Percentiles rank a stretch among this genome's conserved stretches.
These are phyloP conservation scores for Meyerozyma athensensis DNA, from an alignment of 1,139 yeast species.

Conservation along the genomic window DNA sequence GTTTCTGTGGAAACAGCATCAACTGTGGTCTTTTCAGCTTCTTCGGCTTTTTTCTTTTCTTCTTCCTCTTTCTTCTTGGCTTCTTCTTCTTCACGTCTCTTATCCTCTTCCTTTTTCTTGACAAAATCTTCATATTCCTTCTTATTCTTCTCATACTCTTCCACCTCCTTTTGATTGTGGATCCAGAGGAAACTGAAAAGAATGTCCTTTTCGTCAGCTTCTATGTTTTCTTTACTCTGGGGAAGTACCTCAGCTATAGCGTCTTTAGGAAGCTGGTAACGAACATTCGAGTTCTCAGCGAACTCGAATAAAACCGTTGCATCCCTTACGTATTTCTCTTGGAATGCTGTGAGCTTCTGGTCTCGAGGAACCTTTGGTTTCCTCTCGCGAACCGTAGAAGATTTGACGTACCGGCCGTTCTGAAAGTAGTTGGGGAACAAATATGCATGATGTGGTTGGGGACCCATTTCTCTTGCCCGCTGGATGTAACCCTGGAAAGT, in stretches of 20 bases:
- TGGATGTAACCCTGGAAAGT: slow-evolving; percentile 77
- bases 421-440: slow-evolving; percentile 14
- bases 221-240: slow-evolving; percentile 20
- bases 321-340: slow-evolving; percentile 60
- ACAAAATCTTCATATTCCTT: slow-evolving; percentile 21
- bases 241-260: slow-evolving; percentile 63
- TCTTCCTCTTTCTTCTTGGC: slow-evolving; percentile 20
- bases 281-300: slow-evolving; percentile 69
- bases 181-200: slow-evolving; percentile 63
- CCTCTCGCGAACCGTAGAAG: slow-evolving; percentile 6
- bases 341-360: slow-evolving; percentile 66
- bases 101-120: slow-evolving; percentile 17
- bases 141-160: slow-evolving; percentile 39
- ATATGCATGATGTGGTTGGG: slow-evolving; percentile 41
- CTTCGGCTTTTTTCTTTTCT: slow-evolving; percentile 18
- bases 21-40: slow-evolving; percentile 18
- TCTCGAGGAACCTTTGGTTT: slow-evolving; percentile 31
- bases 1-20: no score
- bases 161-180: slow-evolving; percentile 49
- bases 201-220: slow-evolving; percentile 40
- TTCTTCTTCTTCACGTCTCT: slow-evolving; percentile 18
- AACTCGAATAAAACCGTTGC: slow-evolving; percentile 84
- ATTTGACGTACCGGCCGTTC: slow-evolving; percentile 5
- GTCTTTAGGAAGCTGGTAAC: slow-evolving; percentile 72
- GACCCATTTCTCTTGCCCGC: slow-evolving; percentile 75